Base-by-base conservation (phyloP, 768 basidiomycete genomes). In the Hygrocybe coccinea region DNA sequence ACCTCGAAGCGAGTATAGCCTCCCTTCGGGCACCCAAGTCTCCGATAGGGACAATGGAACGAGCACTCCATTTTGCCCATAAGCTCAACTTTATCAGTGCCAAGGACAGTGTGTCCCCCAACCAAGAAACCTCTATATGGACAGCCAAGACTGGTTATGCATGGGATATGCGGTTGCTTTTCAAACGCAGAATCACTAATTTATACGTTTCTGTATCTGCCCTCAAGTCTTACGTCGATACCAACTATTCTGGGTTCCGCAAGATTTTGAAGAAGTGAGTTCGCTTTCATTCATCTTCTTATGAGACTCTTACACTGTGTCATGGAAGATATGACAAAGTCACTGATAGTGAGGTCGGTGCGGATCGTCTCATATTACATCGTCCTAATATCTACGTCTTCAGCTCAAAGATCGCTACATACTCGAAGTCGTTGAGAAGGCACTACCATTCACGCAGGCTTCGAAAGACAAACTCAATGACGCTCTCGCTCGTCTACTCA, bases 191-290 rank as follows among this genome's bases (percentile, higher is more conserved):
- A 59, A 91, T 98, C 51, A 89, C 91, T 0, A 84, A 77, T 46
- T 78, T 93, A 10, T 97, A 89, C 68, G 82, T 93, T 43, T 77
- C 84, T 5, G 78, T 86, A 45, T 85, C 85, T 12, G 84, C 85
- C 25, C 78, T 98, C 55, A 82, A 79, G 67, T 88, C 91, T 5
- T 99, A 92, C 60, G 84, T 92, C 54, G 92, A 97, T 64, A 74
- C 97, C 55, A 98, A 98, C 68, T 81, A 91, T 67, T 89, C 91
- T 0, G 95, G 94, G 1, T 92, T 97, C 72, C 82, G 91, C 62
- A 97, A 97, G 77, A 94, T 95, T 36, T 68, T 95, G 65, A 97
- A 97, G 73, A 97, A 97, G 88, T 93, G 66, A 55, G 83, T 69
- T n/a, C n/a, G n/a, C 14, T 38, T 35, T 36, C 34, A 29, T n/a